Evolutionary conservation across 805 yeast species (phyloP).

Genomic region (Pichia phayaonensis): DNA sequence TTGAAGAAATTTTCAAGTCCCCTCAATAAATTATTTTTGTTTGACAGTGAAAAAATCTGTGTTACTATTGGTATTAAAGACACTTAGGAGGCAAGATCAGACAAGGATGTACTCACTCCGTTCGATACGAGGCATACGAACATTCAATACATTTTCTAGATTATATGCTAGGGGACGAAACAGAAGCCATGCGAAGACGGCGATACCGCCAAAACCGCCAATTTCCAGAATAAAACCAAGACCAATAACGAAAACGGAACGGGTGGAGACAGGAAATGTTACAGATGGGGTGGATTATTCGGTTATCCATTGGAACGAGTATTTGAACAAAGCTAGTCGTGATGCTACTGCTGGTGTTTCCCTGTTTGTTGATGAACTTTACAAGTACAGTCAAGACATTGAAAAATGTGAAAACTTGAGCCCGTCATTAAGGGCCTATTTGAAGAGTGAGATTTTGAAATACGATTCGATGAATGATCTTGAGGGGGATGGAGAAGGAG

Average conservation of each 20-base stretch:
- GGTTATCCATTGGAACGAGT: background rate
- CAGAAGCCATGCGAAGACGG: background rate
- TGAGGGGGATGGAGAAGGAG: background rate
- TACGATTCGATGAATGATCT: conserved; percentile 17
- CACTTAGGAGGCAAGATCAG: too few species aligned
- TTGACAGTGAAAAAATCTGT: too few species aligned
- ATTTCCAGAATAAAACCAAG: background rate
- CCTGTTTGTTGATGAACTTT: background rate
- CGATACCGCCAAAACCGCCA: background rate
- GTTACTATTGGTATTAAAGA: too few species aligned
- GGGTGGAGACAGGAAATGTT: too few species aligned
- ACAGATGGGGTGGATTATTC: too few species aligned
- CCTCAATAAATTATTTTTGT: too few species aligned
- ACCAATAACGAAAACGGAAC: background rate
- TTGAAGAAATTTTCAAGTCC: too few species aligned
- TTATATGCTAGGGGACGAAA: background rate
- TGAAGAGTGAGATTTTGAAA: conserved; percentile 9
- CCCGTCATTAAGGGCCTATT: background rate
- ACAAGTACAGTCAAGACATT: background rate
- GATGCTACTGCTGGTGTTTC: background rate
- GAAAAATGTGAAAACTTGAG: background rate
- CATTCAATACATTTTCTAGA: background rate
- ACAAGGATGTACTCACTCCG: too few species aligned
- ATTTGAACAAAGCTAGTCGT: background rate
- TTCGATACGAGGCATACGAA: too few species aligned